These are phyloP conservation scores for Claviceps spartinae DNA, from an alignment of 2,329 filamentous ascomycete genomes.

Conservation along the genomic window DNA sequence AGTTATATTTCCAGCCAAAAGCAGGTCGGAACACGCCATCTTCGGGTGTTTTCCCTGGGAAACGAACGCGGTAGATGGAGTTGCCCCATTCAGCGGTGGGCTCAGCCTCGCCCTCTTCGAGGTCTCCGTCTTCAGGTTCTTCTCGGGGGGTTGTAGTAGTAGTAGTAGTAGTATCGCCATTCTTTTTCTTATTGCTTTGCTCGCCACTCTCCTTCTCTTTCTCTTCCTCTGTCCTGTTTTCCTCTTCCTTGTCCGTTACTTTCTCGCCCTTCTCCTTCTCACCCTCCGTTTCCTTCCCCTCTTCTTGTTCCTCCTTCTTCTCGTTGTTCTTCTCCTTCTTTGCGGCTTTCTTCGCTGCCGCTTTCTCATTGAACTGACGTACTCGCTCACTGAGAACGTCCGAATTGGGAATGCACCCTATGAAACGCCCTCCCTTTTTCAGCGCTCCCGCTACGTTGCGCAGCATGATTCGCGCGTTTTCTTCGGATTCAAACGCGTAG, in stretches of 20 bases:
- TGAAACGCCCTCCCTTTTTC: slow-evolving; percentile 88
- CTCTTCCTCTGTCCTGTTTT: neutral
- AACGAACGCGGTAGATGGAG: slow-evolving; percentile 78
- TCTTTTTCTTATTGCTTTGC: slow-evolving; percentile 8
- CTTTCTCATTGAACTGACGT: slow-evolving; percentile 54
- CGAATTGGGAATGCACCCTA: slow-evolving; percentile 94
- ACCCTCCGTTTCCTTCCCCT: neutral
- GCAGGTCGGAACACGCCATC: slow-evolving; percentile 89
- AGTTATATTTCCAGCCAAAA: slow-evolving; percentile 96
- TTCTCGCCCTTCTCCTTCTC: neutral
- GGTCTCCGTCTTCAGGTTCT: slow-evolving; percentile 28
- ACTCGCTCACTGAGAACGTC: slow-evolving; percentile 75
- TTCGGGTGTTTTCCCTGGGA: slow-evolving; percentile 66
- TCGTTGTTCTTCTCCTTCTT: slow-evolving; percentile 24
- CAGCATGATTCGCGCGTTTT: slow-evolving; percentile 82
- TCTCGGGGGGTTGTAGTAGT: slow-evolving; percentile 11
- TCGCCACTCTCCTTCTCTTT: neutral
- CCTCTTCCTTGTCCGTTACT: neutral
- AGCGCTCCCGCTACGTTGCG: slow-evolving; percentile 79
- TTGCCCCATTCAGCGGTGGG: slow-evolving; percentile 79
- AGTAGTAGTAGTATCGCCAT: neutral
- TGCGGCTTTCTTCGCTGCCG: slow-evolving; percentile 25
- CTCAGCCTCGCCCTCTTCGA: slow-evolving; percentile 49
- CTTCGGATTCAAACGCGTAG: slow-evolving; percentile 90
- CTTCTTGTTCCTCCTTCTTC: slow-evolving; percentile 12